Evolutionary conservation across 129 eudicot species (phyloP), one percentile per base, ranked within the genome.

Genomic region (Calendula officinalis): DNA sequence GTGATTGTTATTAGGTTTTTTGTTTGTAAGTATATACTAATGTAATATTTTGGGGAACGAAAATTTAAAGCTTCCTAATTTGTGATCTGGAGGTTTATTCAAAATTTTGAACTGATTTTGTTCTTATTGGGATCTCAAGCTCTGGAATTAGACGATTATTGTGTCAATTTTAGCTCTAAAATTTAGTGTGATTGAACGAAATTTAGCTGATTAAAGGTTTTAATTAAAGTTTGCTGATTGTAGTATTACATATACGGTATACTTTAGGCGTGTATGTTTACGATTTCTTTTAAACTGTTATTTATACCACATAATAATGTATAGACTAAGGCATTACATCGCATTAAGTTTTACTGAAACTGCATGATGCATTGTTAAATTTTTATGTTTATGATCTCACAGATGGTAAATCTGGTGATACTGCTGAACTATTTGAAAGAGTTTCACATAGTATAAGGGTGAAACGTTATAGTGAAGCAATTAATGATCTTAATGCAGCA

Each of bases 391-490:
- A 59, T 55, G 56, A 59, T 5, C 65, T 34, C 78, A 61, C 79
- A 90, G 95, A 84, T 82, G 89, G 81, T 43, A 83, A 87, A 71
- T 67, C 86, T 17, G 78, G 84, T 70, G 88, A 78, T 74, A 73
- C 80, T 43, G 78, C 86, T 63, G 83, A 90, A 61, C 60, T 87
- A 68, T 81, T 91, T 50, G 96, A 84, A 54, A 78, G 80, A 71
- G 98, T 85, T 69, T 80, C 91, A 53, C 81, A 85, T 53, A 82
- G 81, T 69, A 68, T 91, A 59, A 87, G 82, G 78, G 95, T 87
- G 60, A 87, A 87, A 74, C 84, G 79, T 55, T 87, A 87, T 62
- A 91, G 98, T 43, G 96, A 87, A 68, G 98, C 94, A 40, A 84
- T 91, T 53, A 80, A 83, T 77, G 94, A 87, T 69, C 90, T 91